phyloP scores from a whole-genome alignment of 1,284 basidiomycete species.

The Melampsora larici-populina region DNA sequence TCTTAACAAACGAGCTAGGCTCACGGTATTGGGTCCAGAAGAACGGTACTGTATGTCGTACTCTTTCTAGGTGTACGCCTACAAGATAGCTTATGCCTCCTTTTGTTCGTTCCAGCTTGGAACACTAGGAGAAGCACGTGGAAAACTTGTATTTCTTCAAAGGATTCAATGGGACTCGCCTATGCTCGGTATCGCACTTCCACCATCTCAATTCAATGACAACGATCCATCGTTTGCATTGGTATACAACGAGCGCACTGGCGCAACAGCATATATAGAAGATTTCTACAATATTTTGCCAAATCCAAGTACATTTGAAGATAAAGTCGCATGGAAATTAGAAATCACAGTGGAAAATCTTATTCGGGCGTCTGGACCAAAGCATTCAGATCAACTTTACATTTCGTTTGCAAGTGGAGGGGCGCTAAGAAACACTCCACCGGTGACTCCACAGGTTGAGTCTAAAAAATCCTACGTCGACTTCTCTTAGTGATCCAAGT shows the following conservation, averaged over 20 bases:
- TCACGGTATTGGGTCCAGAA: slow-evolving; percentile 32
- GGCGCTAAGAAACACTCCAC: slow-evolving; percentile 25
- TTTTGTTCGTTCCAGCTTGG: slow-evolving; percentile 42
- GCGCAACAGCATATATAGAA: slow-evolving; percentile 45
- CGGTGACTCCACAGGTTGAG: slow-evolving; percentile 25
- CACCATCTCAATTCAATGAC: slow-evolving; percentile 45
- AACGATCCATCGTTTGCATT: slow-evolving; percentile 47
- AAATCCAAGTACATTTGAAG: slow-evolving; percentile 42
- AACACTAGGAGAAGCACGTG: slow-evolving; percentile 46
- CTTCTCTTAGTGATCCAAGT: not conserved
- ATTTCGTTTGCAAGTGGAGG: slow-evolving; percentile 48
- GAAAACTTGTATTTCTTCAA: slow-evolving; percentile 48
- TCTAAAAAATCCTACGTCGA: not conserved
- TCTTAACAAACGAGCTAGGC: slow-evolving; percentile 12
- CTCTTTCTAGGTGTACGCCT: not conserved
- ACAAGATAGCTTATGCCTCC: not conserved
- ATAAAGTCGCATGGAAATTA: slow-evolving; percentile 46
- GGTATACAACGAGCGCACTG: slow-evolving; percentile 38
- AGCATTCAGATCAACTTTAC: slow-evolving; percentile 45
- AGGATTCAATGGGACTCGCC: slow-evolving; percentile 45
- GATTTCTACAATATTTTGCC: slow-evolving; percentile 47
- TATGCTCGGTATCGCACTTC: slow-evolving; percentile 44
- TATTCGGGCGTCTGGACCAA: slow-evolving; percentile 27
- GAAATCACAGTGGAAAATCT: slow-evolving; percentile 45
- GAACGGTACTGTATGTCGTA: slow-evolving; percentile 8